These are phyloP conservation scores for Trapa incisa DNA, from an alignment of 345 rosid species.

Conservation along the genomic window DNA sequence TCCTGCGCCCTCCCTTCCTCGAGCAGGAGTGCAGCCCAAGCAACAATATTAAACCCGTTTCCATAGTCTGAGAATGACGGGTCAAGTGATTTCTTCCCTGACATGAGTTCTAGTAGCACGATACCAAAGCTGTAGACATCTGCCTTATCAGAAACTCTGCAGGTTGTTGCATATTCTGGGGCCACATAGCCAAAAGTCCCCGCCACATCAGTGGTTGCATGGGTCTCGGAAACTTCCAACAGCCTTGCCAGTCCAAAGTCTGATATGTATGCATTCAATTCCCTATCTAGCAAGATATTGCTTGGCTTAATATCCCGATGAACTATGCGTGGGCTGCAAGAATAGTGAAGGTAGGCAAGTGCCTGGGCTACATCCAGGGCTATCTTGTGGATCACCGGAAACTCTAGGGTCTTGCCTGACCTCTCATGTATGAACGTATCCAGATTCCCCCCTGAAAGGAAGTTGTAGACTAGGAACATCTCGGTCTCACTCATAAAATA, in stretches of 20 bases:
- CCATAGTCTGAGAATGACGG: conserved; percentile 53
- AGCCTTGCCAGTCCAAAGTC: conserved; percentile 65
- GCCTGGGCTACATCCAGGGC: conserved; percentile 52
- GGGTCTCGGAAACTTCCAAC: conserved; percentile 57
- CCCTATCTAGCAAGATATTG: conserved; percentile 51
- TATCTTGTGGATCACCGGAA: conserved; percentile 49
- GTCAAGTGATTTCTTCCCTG: conserved; percentile 58
- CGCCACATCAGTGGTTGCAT: conserved; percentile 60
- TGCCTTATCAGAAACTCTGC: conserved; percentile 61
- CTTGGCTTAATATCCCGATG: conserved; percentile 71
- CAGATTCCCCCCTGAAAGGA: conserved; percentile 64
- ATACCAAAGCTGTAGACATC: conserved; percentile 69
- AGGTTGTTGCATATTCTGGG: conserved; percentile 63
- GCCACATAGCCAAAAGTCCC: conserved; percentile 74
- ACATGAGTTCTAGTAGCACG: conserved; percentile 45
- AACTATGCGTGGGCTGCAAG: conserved; percentile 53
- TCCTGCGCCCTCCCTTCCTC: conserved; percentile 38
- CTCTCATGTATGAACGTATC: conserved; percentile 50
- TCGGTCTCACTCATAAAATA: conserved; percentile 43
- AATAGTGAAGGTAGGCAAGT: conserved; percentile 56
- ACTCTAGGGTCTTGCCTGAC: conserved; percentile 22
- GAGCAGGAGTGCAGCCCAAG: conserved; percentile 47
- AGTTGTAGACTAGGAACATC: conserved; percentile 54
- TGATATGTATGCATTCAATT: conserved; percentile 53
- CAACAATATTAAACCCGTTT: conserved; percentile 54